Evolutionary conservation across 1,284 basidiomycete species (phyloP).

Genomic region (Ceratobasidium sp.): DNA sequence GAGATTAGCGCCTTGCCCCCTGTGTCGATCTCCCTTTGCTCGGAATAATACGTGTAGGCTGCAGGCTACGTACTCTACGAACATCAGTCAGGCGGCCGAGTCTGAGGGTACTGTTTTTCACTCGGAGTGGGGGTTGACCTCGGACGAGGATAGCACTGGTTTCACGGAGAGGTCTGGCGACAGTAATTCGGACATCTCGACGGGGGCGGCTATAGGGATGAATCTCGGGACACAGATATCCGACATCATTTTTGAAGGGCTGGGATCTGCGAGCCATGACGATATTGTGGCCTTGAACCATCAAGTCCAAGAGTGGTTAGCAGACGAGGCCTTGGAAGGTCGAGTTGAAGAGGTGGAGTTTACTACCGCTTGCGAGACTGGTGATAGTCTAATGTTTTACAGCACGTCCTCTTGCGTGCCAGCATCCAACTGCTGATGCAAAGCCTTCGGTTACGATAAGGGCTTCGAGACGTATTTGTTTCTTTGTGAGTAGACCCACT

Average conservation of each 20-base stretch:
- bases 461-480: background rate
- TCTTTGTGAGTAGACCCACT: background rate
- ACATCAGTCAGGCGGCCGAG: no score
- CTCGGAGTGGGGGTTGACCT: background rate
- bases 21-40: conserved; percentile 9
- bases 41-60: background rate
- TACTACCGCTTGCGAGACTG: background rate
- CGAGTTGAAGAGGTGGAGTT: background rate
- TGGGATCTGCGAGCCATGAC: background rate
- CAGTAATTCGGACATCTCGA: background rate
- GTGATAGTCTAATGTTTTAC: background rate
- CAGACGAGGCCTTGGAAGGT: conserved; percentile 15
- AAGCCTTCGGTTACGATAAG: conserved; percentile 16
- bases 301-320: conserved; percentile 21
- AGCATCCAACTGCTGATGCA: conserved; percentile 23
- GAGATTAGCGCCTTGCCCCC: conserved; percentile 14
- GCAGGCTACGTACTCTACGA: conserved; percentile 1
- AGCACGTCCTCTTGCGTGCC: conserved; percentile 27
- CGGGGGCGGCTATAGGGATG: conserved; percentile 5
- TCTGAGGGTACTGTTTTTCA: background rate
- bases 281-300: conserved; percentile 17
- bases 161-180: background rate
- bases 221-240: conserved; percentile 9
- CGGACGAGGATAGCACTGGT: background rate
- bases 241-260: conserved; percentile 11